A percentile compares a stretch with the other conserved stretches of the same genome.
These are phyloP conservation scores for Straminergon stramineum DNA, from an alignment of 225 moss, liverwort and hornwort species.

Conservation along the genomic window DNA sequence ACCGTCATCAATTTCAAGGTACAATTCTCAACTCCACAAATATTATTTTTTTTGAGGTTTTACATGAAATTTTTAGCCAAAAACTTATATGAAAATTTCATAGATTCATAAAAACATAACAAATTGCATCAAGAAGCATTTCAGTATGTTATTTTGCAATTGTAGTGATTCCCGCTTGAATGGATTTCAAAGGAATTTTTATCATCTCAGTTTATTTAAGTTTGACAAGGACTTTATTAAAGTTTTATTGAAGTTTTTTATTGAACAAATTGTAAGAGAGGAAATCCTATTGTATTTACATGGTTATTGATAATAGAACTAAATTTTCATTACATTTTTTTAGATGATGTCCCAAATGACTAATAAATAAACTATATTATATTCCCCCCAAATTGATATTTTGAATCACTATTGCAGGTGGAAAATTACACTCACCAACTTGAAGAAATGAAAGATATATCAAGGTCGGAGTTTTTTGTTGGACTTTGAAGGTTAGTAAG, in stretches of 20 bases:
- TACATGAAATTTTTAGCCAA: neutral
- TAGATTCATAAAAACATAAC: neutral
- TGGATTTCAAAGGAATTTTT: too few relatives aligned
- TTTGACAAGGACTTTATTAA: too few relatives aligned
- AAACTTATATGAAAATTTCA: neutral
- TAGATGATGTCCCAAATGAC: neutral
- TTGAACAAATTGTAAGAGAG: neutral
- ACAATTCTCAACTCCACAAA: neutral
- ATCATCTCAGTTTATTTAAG: neutral
- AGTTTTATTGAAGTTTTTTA: neutral
- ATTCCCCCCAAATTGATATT: neutral
- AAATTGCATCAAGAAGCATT: too few relatives aligned
- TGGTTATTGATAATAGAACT: too few relatives aligned
- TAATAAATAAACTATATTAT: neutral
- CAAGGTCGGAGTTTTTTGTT: conserved; percentile 19
- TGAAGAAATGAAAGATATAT: conserved; percentile 6
- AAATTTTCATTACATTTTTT: too few relatives aligned
- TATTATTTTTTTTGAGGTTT: neutral
- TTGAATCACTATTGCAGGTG: neutral
- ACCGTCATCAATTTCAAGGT: conserved; percentile 9
- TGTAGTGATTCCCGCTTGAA: neutral
- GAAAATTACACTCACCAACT: conserved; percentile 1
- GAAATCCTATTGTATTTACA: neutral
- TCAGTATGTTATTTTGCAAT: neutral
- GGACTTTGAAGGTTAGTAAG: conserved; percentile 15